A percentile compares a stretch with the other conserved stretches of the same genome.
Evolutionary conservation across 2,329 filamentous ascomycete species (phyloP).

Genomic region (Xylariaceae sp.): DNA sequence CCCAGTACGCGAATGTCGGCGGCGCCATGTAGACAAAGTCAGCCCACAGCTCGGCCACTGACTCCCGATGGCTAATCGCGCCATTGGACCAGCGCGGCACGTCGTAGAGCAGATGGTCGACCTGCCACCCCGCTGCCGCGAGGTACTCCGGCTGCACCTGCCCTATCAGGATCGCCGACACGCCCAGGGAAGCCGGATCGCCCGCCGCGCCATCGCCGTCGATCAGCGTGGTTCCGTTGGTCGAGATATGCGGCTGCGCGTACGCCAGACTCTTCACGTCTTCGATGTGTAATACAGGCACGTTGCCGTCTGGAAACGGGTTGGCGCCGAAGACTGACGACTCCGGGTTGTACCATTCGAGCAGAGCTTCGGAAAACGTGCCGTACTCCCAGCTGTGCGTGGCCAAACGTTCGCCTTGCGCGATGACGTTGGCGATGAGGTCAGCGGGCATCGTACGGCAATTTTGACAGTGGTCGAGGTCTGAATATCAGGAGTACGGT

Average conservation of each 20-base stretch:
- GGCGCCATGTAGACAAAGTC: conserved; percentile 47
- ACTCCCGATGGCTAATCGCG: conserved; percentile 42
- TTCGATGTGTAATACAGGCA: conserved; percentile 28
- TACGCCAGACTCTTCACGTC: conserved; percentile 19
- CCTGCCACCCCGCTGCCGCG: conserved; percentile 35
- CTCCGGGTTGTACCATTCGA: conserved; percentile 21
- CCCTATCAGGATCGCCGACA: conserved; percentile 39
- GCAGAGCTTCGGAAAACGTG: conserved; percentile 19
- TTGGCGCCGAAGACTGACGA: conserved; percentile 19
- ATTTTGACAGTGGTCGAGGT: too few relatives aligned
- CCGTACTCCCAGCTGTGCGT: conserved; percentile 25
- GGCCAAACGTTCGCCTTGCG: conserved; percentile 19
- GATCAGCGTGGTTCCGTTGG: conserved; percentile 17
- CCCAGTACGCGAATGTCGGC: conserved; percentile 45
- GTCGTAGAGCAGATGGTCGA: conserved; percentile 32
- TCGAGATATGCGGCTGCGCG: conserved; percentile 18
- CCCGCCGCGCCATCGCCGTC: conserved; percentile 29
- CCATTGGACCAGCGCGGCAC: conserved; percentile 40
- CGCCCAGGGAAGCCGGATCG: conserved; percentile 41
- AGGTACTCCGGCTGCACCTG: conserved; percentile 29
- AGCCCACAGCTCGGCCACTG: conserved; percentile 40
- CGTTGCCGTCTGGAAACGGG: conserved; percentile 30
- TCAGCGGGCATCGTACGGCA: conserved; percentile 8
- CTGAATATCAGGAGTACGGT: too few relatives aligned
- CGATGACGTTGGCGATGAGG: conserved; percentile 19